These are phyloP conservation scores for Sporothrix humicola DNA, from an alignment of 2,329 filamentous ascomycete species.

Conservation along the genomic window DNA sequence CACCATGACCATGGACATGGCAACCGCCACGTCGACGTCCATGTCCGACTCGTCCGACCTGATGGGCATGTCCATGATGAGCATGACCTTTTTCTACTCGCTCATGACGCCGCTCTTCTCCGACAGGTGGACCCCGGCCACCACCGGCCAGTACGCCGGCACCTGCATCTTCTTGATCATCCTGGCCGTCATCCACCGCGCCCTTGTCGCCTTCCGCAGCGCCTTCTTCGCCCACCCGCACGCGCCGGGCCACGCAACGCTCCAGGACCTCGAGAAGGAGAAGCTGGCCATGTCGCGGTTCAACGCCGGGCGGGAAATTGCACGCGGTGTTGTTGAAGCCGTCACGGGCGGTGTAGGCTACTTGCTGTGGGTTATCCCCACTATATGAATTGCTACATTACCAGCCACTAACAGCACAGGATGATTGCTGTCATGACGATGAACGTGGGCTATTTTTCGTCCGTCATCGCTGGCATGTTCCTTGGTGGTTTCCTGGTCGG, in stretches of 20 bases:
- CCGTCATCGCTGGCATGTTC: conserved; percentile 64
- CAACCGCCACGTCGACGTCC: not conserved
- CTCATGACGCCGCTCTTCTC: conserved; percentile 61
- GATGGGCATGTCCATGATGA: conserved; percentile 33
- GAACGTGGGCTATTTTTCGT: conserved; percentile 81
- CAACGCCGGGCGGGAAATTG: conserved; percentile 7
- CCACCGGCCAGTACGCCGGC: conserved; percentile 75
- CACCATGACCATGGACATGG: conserved; percentile 15
- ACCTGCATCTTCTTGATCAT: conserved; percentile 90
- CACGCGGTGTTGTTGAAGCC: conserved; percentile 55
- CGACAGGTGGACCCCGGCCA: conserved; percentile 72
- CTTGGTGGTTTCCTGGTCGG: conserved; percentile 21
- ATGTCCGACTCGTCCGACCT: conserved; percentile 8
- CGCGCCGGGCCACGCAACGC: not conserved
- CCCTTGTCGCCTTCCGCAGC: conserved; percentile 72
- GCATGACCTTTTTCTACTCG: conserved; percentile 62
- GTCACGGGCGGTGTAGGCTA: conserved; percentile 79
- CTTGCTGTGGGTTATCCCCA: conserved; percentile 70
- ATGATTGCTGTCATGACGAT: conserved; percentile 91
- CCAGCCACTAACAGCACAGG: conserved; percentile 51
- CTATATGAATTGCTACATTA: too few species aligned
- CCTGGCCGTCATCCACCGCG: conserved; percentile 72
- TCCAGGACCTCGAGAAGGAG: conserved; percentile 1
- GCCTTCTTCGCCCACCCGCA: conserved; percentile 5
- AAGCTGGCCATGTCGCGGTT: not conserved